phyloP scores from a whole-genome alignment of 2,329 filamentous ascomycete genomes.

The Monosporascus sp. region DNA sequence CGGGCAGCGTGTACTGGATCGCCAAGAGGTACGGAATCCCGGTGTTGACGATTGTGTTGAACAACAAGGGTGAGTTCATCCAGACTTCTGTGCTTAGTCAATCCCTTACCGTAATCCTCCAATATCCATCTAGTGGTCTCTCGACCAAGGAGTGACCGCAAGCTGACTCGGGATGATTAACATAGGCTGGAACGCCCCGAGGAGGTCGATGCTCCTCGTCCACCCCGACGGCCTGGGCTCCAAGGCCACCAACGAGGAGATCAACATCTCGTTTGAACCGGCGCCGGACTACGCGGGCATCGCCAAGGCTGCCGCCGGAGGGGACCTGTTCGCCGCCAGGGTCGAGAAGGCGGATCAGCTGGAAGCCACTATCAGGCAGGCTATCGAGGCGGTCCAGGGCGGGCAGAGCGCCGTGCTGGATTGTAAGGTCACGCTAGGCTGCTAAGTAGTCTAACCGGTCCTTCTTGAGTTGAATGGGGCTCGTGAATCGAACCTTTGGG shows the following conservation, averaged over 20 bases:
- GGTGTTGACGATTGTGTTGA: slow-evolving; percentile 48
- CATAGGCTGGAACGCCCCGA: slow-evolving; percentile 54
- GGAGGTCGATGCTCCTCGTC: slow-evolving; percentile 50
- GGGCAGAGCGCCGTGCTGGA: slow-evolving; percentile 50
- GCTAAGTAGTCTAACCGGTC: slow-evolving; percentile 19
- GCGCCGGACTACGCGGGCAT: slow-evolving; percentile 55
- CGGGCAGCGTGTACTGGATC: slow-evolving; percentile 52
- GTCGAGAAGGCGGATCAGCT: slow-evolving; percentile 43
- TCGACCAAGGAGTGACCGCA: too few species aligned
- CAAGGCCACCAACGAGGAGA: slow-evolving; percentile 52
- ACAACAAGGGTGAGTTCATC: slow-evolving; percentile 43
- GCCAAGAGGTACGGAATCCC: slow-evolving; percentile 48
- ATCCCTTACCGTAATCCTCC: too few species aligned
- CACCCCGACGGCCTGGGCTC: slow-evolving; percentile 53
- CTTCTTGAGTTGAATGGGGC: too few species aligned
- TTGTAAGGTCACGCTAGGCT: slow-evolving; percentile 42
- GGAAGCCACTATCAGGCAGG: slow-evolving; percentile 40
- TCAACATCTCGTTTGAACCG: slow-evolving; percentile 56
- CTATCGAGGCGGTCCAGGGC: slow-evolving; percentile 43
- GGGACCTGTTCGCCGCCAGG: slow-evolving; percentile 43
- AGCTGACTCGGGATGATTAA: too few species aligned
- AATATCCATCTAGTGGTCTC: too few species aligned
- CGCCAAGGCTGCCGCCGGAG: slow-evolving; percentile 53
- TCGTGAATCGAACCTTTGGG: too few species aligned
- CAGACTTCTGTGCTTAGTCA: neutral